A percentile compares a stretch with the other conserved stretches of the same genome.
phyloP scores from a whole-genome alignment of 202 grass and related monocot species.

The Setaria viridis region DNA sequence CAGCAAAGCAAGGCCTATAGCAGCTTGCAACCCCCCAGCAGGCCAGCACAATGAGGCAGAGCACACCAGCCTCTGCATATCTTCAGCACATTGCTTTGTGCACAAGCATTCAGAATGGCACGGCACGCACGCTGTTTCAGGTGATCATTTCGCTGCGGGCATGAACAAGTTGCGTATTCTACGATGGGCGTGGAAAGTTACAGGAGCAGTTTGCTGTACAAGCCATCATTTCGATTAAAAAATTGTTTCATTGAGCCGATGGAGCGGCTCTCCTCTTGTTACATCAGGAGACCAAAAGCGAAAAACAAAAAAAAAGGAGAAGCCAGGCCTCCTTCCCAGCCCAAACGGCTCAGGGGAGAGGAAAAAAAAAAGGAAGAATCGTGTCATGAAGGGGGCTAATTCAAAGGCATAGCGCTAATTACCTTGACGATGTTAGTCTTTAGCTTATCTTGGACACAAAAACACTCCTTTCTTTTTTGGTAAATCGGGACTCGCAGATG shows the following conservation, averaged over 20 bases:
- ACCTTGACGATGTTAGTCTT: slow-evolving; percentile 41
- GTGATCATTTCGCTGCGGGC: slow-evolving; percentile 55
- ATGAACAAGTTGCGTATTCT: slow-evolving; percentile 24
- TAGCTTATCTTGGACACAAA: slow-evolving; percentile 24
- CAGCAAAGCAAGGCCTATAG: slow-evolving; percentile 20
- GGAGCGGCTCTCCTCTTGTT: slow-evolving; percentile 30
- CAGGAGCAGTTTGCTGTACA: slow-evolving; percentile 30
- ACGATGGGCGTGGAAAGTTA: not conserved
- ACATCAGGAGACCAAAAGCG: slow-evolving; percentile 40
- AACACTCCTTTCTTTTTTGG: not conserved
- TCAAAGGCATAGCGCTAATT: slow-evolving; percentile 24
- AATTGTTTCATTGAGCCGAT: not conserved
- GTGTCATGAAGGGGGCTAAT: not conserved
- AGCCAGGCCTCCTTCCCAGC: not conserved
- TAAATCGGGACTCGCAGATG: not conserved
- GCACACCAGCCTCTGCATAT: not conserved
- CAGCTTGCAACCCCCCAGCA: not conserved
- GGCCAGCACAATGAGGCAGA: slow-evolving; percentile 16
- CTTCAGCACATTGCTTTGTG: slow-evolving; percentile 41
- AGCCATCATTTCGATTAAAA: slow-evolving; percentile 12
- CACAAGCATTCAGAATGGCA: slow-evolving; percentile 42
- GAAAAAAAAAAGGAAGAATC: not conserved
- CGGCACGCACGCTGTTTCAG: slow-evolving; percentile 11
- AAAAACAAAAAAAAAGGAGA: slow-evolving; percentile 3
- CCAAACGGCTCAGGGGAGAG: not conserved